Evolutionary conservation across 306 rosid genomes (phyloP), one percentile per base, ranked within the genome.

Genomic region (Fragaria ananassa): DNA sequence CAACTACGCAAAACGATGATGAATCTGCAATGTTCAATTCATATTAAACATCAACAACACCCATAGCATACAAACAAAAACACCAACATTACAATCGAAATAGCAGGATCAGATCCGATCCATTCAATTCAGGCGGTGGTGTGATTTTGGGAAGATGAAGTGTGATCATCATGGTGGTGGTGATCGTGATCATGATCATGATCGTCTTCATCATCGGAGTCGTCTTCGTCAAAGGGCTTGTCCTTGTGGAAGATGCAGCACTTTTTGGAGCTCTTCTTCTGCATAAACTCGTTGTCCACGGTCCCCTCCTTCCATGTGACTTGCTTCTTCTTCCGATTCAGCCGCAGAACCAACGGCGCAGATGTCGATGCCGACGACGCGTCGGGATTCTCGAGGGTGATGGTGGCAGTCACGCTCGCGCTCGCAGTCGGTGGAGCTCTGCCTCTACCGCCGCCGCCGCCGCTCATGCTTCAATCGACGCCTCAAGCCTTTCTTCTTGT

Each of bases 251-350:
- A 95, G 81, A 95, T 92, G 76, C 99, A 95, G 60, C 99, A 95
- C 81, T 92, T 95, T 76, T 95, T 95, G 81, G 97, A 95, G 81
- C 97, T 92, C 85, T 95, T 95, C 87, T 92, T 95, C 86, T 89
- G 91, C 97, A 95, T 85, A 70, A 90, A 92, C 88, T 95, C 99
- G 76, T 95, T 95, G 86, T 95, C 99, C 31, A 95, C 86, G 8
- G 97, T 95, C 44, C 93, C 99, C 45, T 95, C 96, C 81, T 92
- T 95, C 97, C 99, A 95, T 0, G 90, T 39, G 34, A 95, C 97
- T 82, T 88, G 89, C 95, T 88, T 88, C 86, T 85, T 91, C 93
- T 83, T 93, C 84, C 93, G 93, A 72, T 86, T 86, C 64, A 93
- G 91, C 49, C 87, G 87, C 67, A 93, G 83, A 49, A 89, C 86